Evolutionary conservation across 2,329 filamentous ascomycete species (phyloP).

Genomic region (Ophiosphaerella herpotricha): DNA sequence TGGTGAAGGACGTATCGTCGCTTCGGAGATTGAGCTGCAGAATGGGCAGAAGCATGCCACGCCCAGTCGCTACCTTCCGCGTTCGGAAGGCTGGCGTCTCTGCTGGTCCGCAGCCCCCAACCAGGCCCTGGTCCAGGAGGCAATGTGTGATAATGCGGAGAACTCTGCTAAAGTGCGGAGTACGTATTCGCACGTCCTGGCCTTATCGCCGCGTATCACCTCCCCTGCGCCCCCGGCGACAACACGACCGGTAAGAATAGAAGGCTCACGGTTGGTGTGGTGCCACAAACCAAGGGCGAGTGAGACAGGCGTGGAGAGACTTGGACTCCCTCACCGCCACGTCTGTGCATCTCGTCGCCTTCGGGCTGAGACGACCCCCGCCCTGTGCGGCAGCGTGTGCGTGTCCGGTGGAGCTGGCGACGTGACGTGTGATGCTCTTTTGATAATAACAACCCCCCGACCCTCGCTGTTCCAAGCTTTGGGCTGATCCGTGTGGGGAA

Average conservation of each 20-base stretch:
- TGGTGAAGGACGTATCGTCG: slow-evolving; percentile 2
- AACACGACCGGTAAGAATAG: slow-evolving; percentile 15
- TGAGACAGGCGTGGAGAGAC: slow-evolving; percentile 16
- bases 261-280: slow-evolving; percentile 7
- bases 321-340: slow-evolving; percentile 15
- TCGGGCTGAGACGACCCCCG: slow-evolving; percentile 16
- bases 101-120: neutral
- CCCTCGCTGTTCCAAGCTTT: neutral
- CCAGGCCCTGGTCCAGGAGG: slow-evolving; percentile 2
- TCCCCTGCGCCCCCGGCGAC: slow-evolving; percentile 8
- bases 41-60: neutral
- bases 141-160: slow-evolving; percentile 12
- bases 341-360: slow-evolving; percentile 2
- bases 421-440: slow-evolving; percentile 18
- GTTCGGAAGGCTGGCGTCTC: slow-evolving; percentile 12
- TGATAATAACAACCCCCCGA: slow-evolving; percentile 7
- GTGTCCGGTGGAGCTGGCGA: slow-evolving; percentile 15
- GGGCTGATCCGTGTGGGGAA: slow-evolving; percentile 21
- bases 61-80: slow-evolving; percentile 11
- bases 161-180: slow-evolving; percentile 12
- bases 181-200: slow-evolving; percentile 1
- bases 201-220: slow-evolving; percentile 23
- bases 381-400: slow-evolving; percentile 14
- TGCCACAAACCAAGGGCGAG: slow-evolving; percentile 14
- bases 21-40: slow-evolving; percentile 12